phyloP scores from a whole-genome alignment of 2,329 filamentous ascomycete genomes.

The Cercospora sesami region DNA sequence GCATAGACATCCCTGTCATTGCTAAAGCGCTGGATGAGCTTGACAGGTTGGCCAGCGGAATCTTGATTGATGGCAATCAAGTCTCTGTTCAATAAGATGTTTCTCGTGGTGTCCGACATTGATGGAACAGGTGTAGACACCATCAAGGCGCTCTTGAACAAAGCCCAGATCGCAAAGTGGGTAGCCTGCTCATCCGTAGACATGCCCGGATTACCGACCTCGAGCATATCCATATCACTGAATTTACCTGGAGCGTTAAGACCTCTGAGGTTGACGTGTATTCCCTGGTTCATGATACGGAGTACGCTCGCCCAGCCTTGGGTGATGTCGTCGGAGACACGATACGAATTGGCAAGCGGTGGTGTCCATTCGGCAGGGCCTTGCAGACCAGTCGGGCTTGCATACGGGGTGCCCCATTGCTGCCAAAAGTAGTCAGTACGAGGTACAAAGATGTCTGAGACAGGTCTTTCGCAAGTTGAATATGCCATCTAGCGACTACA shows the following conservation, averaged over 20 bases:
- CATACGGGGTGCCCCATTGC: slow-evolving; percentile 36
- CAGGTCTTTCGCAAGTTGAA: no score
- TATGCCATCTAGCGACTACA: no score
- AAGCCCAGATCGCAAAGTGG: slow-evolving; percentile 37
- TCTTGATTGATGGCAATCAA: slow-evolving; percentile 62
- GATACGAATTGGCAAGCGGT: slow-evolving; percentile 34
- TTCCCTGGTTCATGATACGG: slow-evolving; percentile 36
- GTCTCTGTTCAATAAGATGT: slow-evolving; percentile 51
- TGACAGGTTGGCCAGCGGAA: slow-evolving; percentile 52
- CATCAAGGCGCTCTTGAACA: slow-evolving; percentile 36
- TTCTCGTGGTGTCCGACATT: slow-evolving; percentile 26
- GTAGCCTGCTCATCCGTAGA: slow-evolving; percentile 32
- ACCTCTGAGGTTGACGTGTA: slow-evolving; percentile 33
- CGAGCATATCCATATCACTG: slow-evolving; percentile 35
- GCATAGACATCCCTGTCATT: slow-evolving; percentile 44
- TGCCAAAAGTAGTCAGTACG: no score
- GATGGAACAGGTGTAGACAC: slow-evolving; percentile 26
- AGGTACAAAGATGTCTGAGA: no score
- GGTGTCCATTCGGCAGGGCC: slow-evolving; percentile 38
- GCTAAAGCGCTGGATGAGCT: slow-evolving; percentile 47
- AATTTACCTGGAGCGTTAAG: slow-evolving; percentile 33
- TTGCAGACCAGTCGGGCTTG: slow-evolving; percentile 29
- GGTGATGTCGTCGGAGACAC: slow-evolving; percentile 37
- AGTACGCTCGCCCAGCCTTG: slow-evolving; percentile 35
- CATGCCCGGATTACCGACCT: slow-evolving; percentile 38